Percentiles rank a stretch among this genome's conserved stretches.
phyloP scores from a whole-genome alignment of 257 asterid genomes.

The Rauvolfia tetraphylla region DNA sequence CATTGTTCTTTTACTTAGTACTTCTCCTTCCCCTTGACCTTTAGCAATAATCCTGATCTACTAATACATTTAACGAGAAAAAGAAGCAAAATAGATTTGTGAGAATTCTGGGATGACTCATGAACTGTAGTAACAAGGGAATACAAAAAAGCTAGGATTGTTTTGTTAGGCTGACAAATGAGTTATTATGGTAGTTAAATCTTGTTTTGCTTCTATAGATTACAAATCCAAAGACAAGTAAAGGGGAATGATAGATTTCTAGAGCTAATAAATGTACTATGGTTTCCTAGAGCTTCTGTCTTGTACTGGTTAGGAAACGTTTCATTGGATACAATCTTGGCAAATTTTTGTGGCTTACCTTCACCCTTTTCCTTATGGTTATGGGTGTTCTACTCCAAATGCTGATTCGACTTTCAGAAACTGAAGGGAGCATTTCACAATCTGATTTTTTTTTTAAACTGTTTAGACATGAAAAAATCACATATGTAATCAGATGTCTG shows the following conservation, averaged over 20 bases:
- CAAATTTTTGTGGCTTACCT: background rate
- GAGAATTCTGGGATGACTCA: background rate
- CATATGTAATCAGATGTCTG: background rate
- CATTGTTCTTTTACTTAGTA: background rate
- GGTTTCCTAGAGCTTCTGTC: background rate
- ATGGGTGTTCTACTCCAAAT: background rate
- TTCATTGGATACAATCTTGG: background rate
- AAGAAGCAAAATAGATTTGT: background rate
- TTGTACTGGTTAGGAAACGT: background rate
- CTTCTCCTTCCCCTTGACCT: background rate
- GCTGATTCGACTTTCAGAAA: background rate
- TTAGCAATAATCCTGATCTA: background rate
- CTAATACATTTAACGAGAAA: background rate
- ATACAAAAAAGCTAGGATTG: background rate
- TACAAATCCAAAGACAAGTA: background rate
- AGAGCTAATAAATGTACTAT: background rate
- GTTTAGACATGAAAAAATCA: background rate
- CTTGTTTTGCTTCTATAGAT: background rate
- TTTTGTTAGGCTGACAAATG: background rate
- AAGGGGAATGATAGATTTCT: background rate
- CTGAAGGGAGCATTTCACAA: background rate
- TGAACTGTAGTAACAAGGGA: constrained; percentile 1
- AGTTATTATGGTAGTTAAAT: background rate
- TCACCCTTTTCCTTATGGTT: background rate
- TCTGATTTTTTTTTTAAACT: background rate